These are phyloP conservation scores for Tuber brumale DNA, from an alignment of 495 filamentous ascomycete genomes.

Conservation along the genomic window DNA sequence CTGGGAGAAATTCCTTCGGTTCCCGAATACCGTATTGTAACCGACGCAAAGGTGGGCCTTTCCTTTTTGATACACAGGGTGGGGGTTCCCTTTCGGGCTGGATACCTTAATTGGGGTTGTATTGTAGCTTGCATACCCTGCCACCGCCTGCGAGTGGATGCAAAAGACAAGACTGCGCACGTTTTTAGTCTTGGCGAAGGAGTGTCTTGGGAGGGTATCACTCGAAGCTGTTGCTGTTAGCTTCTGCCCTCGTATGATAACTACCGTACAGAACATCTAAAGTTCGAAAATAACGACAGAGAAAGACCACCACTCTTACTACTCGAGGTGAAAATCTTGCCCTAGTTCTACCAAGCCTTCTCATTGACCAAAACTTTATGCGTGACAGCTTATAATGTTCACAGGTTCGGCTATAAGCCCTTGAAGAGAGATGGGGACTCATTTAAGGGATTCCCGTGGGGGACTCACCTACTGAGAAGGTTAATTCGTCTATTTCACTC, in stretches of 20 bases:
- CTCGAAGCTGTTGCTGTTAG: not conserved
- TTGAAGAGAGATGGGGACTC: not conserved
- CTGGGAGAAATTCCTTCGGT: not conserved
- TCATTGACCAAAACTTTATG: not conserved
- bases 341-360: not conserved
- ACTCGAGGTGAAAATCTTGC: not conserved
- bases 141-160: not conserved
- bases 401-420: not conserved
- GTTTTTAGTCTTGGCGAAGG: not conserved
- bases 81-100: not conserved
- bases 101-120: not conserved
- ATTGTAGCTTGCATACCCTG: not conserved
- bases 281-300: not conserved
- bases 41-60: not conserved
- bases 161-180: not conserved
- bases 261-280: not conserved
- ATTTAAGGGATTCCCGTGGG: not conserved
- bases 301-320: not conserved
- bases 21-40: not conserved
- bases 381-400: not conserved
- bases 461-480: not conserved
- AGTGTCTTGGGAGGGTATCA: not conserved
- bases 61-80: not conserved
- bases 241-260: not conserved
- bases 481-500: not conserved